Base-by-base conservation (phyloP, 257 asterid species). In the Solanum pinnatisectum region DNA sequence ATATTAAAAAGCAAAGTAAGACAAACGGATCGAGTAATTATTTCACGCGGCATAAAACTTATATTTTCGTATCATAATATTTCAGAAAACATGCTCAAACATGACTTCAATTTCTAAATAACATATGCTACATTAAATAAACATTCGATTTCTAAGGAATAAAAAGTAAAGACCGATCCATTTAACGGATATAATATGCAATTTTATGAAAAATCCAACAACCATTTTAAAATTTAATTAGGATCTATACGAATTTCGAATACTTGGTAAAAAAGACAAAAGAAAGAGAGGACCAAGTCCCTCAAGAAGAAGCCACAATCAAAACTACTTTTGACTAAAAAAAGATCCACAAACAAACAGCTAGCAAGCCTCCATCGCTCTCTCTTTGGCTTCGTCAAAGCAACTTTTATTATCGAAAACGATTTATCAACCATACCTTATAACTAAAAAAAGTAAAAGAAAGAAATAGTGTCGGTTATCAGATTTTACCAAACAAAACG, bases 231-330 rank as follows among this genome's bases (percentile, higher is more conserved):
- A 44, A 32, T 30, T 70, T 15, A 7, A 32, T 15, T 1, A 2
- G 0, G 0, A 1, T 1, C 6, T 0, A 32, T 30, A 14, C 0
- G 1, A 32, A 3, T 30, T 14, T 0, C 5, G 0, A 14, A 2
- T 15, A 68, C 0, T 27, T 3, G 1, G 0, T 8, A 16, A 46
- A 33, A 70, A 32, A 15, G 1, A 5, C 22, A 32, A 4, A 20
- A 20, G 5, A 72, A 35, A 35, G 16, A 10, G 32, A 77, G 23
- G 22, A n/a, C 70, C 32, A 81, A 30, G 11, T 30, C 85, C 37
- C 10, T 27, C 5, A 3, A 81, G 42, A 74, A 36, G 52, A 4
- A 74, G 70, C 85, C 5, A 46, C 16, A 81, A 18, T 30, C 35
- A 10, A 81, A 81, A 30, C 68, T 49, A 10, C 68, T 49, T 81